phyloP scores from a whole-genome alignment of 1,139 yeast genomes.

The Pichia cactophila region DNA sequence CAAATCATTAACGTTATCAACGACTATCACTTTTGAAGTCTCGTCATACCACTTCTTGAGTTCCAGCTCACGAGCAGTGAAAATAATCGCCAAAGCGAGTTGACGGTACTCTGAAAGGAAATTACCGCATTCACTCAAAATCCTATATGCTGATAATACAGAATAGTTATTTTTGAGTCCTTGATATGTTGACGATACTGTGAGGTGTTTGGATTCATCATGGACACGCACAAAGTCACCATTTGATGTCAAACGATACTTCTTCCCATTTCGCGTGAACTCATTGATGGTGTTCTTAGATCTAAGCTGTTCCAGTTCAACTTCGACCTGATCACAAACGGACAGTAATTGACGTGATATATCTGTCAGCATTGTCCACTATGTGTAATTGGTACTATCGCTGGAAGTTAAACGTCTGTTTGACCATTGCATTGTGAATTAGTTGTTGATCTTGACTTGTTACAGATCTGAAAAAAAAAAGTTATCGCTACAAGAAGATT shows the following conservation, averaged over 20 bases:
- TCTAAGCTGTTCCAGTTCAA: constrained; percentile 21
- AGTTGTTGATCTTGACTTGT: not conserved
- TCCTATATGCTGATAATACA: constrained; percentile 38
- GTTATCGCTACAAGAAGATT: not conserved
- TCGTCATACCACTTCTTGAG: constrained; percentile 45
- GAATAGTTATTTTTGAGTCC: constrained; percentile 32
- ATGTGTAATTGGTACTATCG: not conserved
- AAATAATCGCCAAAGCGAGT: constrained; percentile 43
- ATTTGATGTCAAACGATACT: constrained; percentile 40
- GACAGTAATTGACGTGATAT: constrained; percentile 23
- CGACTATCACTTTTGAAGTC: constrained; percentile 36
- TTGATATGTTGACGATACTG: constrained; percentile 34
- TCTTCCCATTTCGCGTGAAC: constrained; percentile 44
- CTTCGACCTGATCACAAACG: constrained; percentile 24
- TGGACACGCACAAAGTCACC: constrained; percentile 43
- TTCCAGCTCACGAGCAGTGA: constrained; percentile 45
- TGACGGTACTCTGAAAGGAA: constrained; percentile 34
- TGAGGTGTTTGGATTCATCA: constrained; percentile 45
- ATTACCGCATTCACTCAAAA: constrained; percentile 33
- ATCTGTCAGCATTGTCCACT: constrained; percentile 15
- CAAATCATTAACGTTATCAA: not conserved
- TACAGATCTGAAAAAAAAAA: not conserved
- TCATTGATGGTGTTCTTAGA: constrained; percentile 22
- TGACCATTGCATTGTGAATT: too few relatives aligned
- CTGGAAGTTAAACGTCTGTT: not conserved